A percentile compares a stretch with the other conserved stretches of the same genome.
phyloP scores from a whole-genome alignment of 2,329 filamentous ascomycete species.

The Eurotiales sp. region DNA sequence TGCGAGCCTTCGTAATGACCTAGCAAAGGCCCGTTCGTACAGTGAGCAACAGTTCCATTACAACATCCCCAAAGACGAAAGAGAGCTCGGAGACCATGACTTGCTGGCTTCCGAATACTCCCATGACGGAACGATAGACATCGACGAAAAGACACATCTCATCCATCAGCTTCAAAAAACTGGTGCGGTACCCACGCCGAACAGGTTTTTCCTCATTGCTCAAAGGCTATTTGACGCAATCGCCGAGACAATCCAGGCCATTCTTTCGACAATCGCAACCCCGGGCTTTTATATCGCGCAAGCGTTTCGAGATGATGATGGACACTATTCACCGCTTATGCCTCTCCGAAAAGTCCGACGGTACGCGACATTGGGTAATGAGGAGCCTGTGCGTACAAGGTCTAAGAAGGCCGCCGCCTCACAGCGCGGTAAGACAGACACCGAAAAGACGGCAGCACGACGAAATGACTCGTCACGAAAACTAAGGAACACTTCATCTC shows the following conservation, averaged over 20 bases:
- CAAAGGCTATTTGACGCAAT: conserved; percentile 68
- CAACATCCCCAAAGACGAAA: conserved; percentile 22
- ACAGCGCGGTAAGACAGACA: conserved; percentile 21
- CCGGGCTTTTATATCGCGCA: conserved; percentile 80
- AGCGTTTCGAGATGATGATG: conserved; percentile 76
- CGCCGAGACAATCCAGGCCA: conserved; percentile 70
- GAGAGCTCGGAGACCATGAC: conserved; percentile 20
- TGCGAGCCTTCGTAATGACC: conserved; percentile 28
- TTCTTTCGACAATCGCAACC: conserved; percentile 72
- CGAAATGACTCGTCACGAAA: conserved; percentile 29
- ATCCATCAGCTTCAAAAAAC: conserved; percentile 45
- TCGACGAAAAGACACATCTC: conserved; percentile 68
- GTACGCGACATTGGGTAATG: conserved; percentile 18
- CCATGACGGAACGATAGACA: conserved; percentile 12
- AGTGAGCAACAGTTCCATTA: conserved; percentile 38
- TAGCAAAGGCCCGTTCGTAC: conserved; percentile 40
- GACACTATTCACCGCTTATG: conserved; percentile 71
- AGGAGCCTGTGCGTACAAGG: conserved; percentile 16
- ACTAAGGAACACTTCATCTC: conserved; percentile 30
- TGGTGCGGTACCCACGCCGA: conserved; percentile 31
- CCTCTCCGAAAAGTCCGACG: conserved; percentile 63
- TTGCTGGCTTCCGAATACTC: background rate
- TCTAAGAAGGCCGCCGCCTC: conserved; percentile 19
- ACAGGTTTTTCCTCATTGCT: conserved; percentile 53
- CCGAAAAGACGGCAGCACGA: conserved; percentile 23